Evolutionary conservation across 2,329 filamentous ascomycete genomes (phyloP).

Genomic region (Fusarium continuum): DNA sequence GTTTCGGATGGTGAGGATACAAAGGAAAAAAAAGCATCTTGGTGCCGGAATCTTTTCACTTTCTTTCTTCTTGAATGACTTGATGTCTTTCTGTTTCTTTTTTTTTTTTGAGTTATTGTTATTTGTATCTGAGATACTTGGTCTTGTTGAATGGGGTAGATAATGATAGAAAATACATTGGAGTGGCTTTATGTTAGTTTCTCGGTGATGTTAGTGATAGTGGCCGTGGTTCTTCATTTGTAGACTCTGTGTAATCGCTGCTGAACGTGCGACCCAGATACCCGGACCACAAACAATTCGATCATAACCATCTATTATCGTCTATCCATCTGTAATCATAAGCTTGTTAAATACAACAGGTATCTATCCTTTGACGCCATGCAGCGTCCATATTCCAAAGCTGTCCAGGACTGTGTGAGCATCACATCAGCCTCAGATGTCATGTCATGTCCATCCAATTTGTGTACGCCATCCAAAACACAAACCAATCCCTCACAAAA

Average conservation of each 20-base stretch:
- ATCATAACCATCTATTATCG: not conserved
- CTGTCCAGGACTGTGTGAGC: no score
- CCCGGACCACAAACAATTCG: not conserved
- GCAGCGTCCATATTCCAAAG: not conserved
- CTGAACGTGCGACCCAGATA: not conserved
- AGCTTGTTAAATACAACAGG: not conserved
- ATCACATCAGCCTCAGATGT: no score
- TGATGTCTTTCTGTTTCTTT: conserved; percentile 15
- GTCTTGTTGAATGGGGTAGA: conserved; percentile 8
- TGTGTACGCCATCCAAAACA: not conserved
- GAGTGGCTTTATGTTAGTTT: not conserved
- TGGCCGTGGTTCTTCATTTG: not conserved
- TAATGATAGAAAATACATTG: conserved; percentile 32
- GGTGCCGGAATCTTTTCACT: not conserved
- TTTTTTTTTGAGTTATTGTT: no score
- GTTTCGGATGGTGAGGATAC: conserved; percentile 13
- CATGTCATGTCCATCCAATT: not conserved
- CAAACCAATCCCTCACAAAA: not conserved
- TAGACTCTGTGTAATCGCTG: not conserved
- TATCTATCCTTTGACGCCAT: not conserved
- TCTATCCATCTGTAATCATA: not conserved
- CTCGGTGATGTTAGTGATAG: not conserved
- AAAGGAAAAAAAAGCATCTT: not conserved
- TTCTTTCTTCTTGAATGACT: conserved; percentile 20
- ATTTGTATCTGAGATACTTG: conserved; percentile 6